phyloP scores from a whole-genome alignment of 208 protist genomes.

The Leishmania tarentolae region DNA sequence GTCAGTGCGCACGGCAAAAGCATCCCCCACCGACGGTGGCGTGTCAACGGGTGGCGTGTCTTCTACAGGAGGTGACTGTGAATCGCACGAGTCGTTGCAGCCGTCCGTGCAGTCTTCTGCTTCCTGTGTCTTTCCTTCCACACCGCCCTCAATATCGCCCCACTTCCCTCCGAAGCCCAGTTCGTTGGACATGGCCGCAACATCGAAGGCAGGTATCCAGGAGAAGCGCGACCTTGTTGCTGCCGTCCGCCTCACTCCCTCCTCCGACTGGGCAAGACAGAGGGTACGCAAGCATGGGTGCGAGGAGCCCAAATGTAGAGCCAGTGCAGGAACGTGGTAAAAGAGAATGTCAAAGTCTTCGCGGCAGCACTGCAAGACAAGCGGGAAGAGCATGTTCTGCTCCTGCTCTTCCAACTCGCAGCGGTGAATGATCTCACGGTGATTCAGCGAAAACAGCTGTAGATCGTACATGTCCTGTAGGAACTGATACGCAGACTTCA shows the following conservation, averaged over 20 bases:
- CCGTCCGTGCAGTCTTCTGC: background rate
- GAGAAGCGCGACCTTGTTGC: conserved; percentile 10
- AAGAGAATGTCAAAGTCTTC: conserved; percentile 50
- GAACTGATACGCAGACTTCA: conserved; percentile 49
- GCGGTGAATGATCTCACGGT: conserved; percentile 50
- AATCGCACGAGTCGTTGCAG: background rate
- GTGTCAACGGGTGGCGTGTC: background rate
- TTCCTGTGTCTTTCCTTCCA: background rate
- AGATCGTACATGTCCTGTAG: conserved; percentile 63
- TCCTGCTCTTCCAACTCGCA: conserved; percentile 61
- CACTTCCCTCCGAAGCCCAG: background rate
- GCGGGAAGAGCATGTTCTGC: conserved; percentile 31
- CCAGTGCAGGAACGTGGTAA: conserved; percentile 51
- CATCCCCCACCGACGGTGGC: background rate
- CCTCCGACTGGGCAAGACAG: conserved; percentile 23
- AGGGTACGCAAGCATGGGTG: conserved; percentile 36
- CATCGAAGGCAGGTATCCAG: background rate
- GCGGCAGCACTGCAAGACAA: conserved; percentile 36
- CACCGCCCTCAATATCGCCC: conserved; percentile 3
- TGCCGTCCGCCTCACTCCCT: conserved; percentile 2
- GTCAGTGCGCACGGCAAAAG: background rate
- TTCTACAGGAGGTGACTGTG: background rate
- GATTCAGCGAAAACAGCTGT: conserved; percentile 56
- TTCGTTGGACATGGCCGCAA: background rate
- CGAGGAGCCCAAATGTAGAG: conserved; percentile 38